A percentile compares a stretch with the other conserved stretches of the same genome.
These are phyloP conservation scores for Aspergillus ochraceoroseus DNA, from an alignment of 2,329 filamentous ascomycete species.

Conservation along the genomic window DNA sequence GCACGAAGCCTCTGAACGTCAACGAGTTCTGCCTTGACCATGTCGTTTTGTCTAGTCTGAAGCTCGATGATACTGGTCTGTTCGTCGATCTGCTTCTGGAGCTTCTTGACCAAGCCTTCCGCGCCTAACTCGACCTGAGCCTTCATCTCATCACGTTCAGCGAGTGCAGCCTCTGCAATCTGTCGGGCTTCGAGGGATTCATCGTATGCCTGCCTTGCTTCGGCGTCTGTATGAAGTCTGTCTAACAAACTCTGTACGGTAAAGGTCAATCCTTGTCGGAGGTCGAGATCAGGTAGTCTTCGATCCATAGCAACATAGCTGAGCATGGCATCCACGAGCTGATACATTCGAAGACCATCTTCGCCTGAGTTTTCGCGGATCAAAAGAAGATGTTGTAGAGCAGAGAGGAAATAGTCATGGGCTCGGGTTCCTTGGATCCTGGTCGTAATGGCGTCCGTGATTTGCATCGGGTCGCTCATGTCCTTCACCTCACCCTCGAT, in stretches of 20 bases:
- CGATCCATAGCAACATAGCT: constrained; percentile 99
- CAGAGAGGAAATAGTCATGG: constrained; percentile 92
- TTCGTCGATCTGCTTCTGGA: constrained; percentile 91
- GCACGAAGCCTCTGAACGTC: constrained; percentile 79
- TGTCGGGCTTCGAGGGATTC: constrained; percentile 85
- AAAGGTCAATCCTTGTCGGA: constrained; percentile 96
- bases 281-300: constrained; percentile 88
- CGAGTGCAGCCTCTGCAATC: constrained; percentile 91
- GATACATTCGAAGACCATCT: constrained; percentile 90
- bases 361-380: constrained; percentile 89
- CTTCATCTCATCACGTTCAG: constrained; percentile 92
- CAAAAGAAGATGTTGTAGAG: constrained; percentile 88
- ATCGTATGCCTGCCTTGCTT: constrained; percentile 86
- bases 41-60: constrained; percentile 77
- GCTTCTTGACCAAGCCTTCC: constrained; percentile 84
- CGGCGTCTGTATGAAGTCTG: constrained; percentile 92
- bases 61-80: constrained; percentile 87
- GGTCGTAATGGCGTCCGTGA: constrained; percentile 85
- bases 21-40: constrained; percentile 81
- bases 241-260: constrained; percentile 93
- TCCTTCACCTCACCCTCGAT: constrained; percentile 84
- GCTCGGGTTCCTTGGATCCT: constrained; percentile 78
- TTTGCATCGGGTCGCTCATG: constrained; percentile 85
- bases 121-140: constrained; percentile 84
- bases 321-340: constrained; percentile 97